Conservation (phyloP, 2,329 filamentous ascomycete species). For the Diplodia mutila region DNA sequence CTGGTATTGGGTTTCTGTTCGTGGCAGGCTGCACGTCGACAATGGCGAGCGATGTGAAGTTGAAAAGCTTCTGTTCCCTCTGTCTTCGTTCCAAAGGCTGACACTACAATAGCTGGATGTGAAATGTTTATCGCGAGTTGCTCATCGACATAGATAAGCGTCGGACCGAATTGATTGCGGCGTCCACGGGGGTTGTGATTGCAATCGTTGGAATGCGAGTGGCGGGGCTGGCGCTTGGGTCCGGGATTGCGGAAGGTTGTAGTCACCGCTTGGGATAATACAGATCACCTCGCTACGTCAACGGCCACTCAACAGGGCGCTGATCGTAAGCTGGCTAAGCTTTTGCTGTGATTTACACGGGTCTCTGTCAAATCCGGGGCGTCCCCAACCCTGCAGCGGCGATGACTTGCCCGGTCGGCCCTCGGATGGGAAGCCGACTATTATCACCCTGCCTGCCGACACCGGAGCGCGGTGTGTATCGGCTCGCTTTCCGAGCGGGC, state of each 20-base stretch:
- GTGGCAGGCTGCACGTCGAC: not conserved
- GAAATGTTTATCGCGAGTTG: conserved; percentile 3
- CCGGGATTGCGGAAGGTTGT: not conserved
- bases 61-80: not conserved
- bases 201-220: conserved; percentile 10
- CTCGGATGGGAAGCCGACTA: not conserved
- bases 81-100: not conserved
- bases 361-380: not conserved
- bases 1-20: not conserved
- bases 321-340: conserved; percentile 12
- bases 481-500: not conserved
- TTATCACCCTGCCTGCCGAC: not conserved
- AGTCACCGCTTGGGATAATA: conserved; percentile 8
- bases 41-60: not conserved
- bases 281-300: not conserved
- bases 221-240: not conserved
- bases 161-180: conserved; percentile 16
- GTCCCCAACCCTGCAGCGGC: not conserved
- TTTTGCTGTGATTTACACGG: conserved; percentile 13
- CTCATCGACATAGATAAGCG: conserved; percentile 21
- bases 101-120: not conserved
- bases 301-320: not conserved
- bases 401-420: not conserved
- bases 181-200: not conserved
- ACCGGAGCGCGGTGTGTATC: not conserved